Evolutionary conservation across 2,329 filamentous ascomycete species (phyloP).

Genomic region (Hymenoscyphus scutula): DNA sequence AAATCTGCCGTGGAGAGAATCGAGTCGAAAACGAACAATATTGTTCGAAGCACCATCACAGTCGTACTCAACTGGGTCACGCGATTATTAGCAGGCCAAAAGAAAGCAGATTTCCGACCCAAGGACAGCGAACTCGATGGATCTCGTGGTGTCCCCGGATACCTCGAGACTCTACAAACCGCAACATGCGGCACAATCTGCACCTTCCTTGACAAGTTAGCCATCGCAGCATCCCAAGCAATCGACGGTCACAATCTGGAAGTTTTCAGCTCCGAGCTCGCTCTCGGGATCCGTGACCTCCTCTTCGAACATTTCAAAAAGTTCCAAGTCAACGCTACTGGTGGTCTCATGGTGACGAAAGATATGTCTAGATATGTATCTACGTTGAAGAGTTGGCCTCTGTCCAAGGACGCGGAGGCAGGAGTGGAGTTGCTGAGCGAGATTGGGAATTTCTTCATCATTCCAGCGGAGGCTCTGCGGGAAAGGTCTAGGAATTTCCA

Average conservation of each 20-base stretch:
- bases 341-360: slow-evolving; percentile 92
- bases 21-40: slow-evolving; percentile 66
- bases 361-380: slow-evolving; percentile 93
- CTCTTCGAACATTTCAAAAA: slow-evolving; percentile 93
- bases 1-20: slow-evolving; percentile 58
- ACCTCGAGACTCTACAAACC: slow-evolving; percentile 77
- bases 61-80: slow-evolving; percentile 61
- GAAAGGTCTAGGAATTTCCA: slow-evolving; percentile 64
- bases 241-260: slow-evolving; percentile 83
- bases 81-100: slow-evolving; percentile 62
- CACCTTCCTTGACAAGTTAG: slow-evolving; percentile 71
- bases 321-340: slow-evolving; percentile 88
- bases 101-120: slow-evolving; percentile 69
- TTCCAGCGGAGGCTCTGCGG: slow-evolving; percentile 74
- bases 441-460: slow-evolving; percentile 93
- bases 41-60: slow-evolving; percentile 67
- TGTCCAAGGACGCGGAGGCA: slow-evolving; percentile 64
- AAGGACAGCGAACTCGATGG: slow-evolving; percentile 59
- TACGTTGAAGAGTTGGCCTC: slow-evolving; percentile 77
- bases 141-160: slow-evolving; percentile 41
- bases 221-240: slow-evolving; percentile 61
- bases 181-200: slow-evolving; percentile 79
- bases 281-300: slow-evolving; percentile 70
- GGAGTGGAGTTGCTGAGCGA: slow-evolving; percentile 85
- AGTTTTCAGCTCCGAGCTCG: slow-evolving; percentile 79